Base-by-base conservation (phyloP, 306 rosid species). In the Cicer pinnatifidum region DNA sequence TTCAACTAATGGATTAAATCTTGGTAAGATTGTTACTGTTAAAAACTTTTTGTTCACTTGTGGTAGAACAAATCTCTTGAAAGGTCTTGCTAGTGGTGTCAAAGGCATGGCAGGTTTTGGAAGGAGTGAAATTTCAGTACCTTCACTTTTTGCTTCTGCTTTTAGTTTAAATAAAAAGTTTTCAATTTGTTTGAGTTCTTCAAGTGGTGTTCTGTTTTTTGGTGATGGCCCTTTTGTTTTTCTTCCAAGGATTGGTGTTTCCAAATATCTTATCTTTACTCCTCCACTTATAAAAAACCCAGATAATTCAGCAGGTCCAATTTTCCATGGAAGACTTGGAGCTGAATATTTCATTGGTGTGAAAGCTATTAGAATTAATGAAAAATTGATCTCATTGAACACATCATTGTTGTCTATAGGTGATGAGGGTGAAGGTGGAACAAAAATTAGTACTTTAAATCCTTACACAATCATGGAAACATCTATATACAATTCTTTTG, bases 31-130 rank as follows among this genome's bases (percentile, higher is more conserved):
- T 1, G 87, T 80, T 8, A 47, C 63, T 1, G n/a, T 85, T 2
- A 67, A 78, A 0, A 72, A 58, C 6, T 28, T 84, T 11, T 67
- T 82, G 45, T 82, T 87, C 73, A 23, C 72, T 1, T 87, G 91
- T 10, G 82, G 83, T 2, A 7, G 43, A n/a, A 67, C 71, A 37
- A 11, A 56, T 45, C 59, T 82, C 11, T 37, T 83, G 15, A n/a
- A 79, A 39, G 81, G 82, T 58, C 82, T 87, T n/a, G 75, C 87
- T 8, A 17, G 8, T 11, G 86, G 87, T 3, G 91, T 76, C 39
- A 50, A 17, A 16, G 89, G 85, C 5, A 80, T 87, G 81, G 85
- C 80, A 0, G 91, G 87, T 33, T 72, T 87, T 1, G 87, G 84
- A 38, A 48, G 82, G 73, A 28, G 38, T 6, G 28, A 17, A 3